Evolutionary conservation across 2,329 filamentous ascomycete species (phyloP).

Genomic region (Aureobasidium sp.): DNA sequence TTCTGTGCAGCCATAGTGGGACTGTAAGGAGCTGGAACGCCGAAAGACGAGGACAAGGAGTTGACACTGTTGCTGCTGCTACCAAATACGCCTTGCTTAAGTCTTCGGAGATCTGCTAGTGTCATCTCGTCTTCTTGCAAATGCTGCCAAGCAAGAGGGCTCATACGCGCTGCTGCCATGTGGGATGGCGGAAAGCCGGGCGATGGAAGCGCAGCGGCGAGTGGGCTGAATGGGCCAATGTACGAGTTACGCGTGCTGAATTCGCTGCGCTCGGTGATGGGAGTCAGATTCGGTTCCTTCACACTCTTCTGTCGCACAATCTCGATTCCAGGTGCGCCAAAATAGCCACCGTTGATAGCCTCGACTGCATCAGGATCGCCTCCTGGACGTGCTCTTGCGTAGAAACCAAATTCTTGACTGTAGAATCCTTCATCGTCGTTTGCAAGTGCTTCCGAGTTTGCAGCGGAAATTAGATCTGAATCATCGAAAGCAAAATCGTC

Average conservation of each 20-base stretch:
- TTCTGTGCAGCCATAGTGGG: not conserved
- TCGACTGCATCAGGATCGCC: conserved; percentile 42
- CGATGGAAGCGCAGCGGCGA: conserved; percentile 4
- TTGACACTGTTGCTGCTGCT: conserved; percentile 15
- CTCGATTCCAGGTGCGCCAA: conserved; percentile 64
- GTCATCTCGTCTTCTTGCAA: conserved; percentile 16
- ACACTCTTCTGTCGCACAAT: conserved; percentile 63
- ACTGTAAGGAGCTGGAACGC: not conserved
- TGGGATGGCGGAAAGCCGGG: conserved; percentile 6
- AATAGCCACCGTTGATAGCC: conserved; percentile 78
- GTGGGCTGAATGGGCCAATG: conserved; percentile 36
- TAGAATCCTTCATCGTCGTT: conserved; percentile 93
- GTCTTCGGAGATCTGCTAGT: conserved; percentile 12
- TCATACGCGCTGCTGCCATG: conserved; percentile 11
- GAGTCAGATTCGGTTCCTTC: conserved; percentile 84
- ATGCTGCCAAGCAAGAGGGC: conserved; percentile 14
- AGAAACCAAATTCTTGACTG: conserved; percentile 94
- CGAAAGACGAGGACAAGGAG: conserved; percentile 2
- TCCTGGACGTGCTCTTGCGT: conserved; percentile 49
- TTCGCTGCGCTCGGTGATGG: conserved; percentile 91
- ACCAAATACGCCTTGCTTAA: conserved; percentile 8
- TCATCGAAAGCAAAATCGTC: conserved; percentile 52
- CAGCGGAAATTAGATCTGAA: conserved; percentile 86
- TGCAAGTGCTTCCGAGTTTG: conserved; percentile 86
- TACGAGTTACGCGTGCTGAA: conserved; percentile 92